Evolutionary conservation across 768 basidiomycete species (phyloP), one percentile per base, ranked within the genome.

Genomic region (Chalciporus pseudorubinellus): DNA sequence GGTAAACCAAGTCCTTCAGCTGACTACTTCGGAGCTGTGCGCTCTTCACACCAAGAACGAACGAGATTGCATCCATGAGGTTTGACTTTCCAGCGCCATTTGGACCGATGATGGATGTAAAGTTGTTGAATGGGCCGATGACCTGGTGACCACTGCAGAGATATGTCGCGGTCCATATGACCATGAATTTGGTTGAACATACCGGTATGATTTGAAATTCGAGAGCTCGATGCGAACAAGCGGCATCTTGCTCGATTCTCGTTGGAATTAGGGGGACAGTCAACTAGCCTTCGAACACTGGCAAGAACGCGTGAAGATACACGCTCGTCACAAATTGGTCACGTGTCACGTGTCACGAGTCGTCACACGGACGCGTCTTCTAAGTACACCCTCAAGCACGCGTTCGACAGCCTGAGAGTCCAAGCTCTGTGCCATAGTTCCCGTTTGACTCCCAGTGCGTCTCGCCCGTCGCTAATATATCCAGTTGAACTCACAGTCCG

Each of bases 31-130:
- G 81, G 29, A 99, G 78, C 57, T 97, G 92, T 2, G 86, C 89
- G 54, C 91, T 94, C 75, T 95, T 93, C 24, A 98, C 89, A 26
- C 97, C 97, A 6, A 99, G 84, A 9, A 98, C 97, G 67, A 99
- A 98, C 4, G 97, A 98, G 58, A 99, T 98, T 46, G 97, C 97
- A 67, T 99, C 97, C 97, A 98, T 98, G 50, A 98, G 83, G 68
- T 99, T 99, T 10, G 93, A 95, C 67, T 99, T 98, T 53, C 97
- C 97, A 1, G 95, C 93, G 51, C 97, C 95, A 86, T 99, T 98
- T 31, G 97, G 95, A 19, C 97, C 97, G 60, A 99, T 98, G 48
- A 98, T 80, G 11, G 92, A 95, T 0, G 95, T 95, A 72, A 99
- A 99, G 63, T 86, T 84, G 73, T 81, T 84, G 74, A 95, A 94